Evolutionary conservation across 176 grass and related monocot genomes (phyloP).

Genomic region (Oropetium thomaeum): DNA sequence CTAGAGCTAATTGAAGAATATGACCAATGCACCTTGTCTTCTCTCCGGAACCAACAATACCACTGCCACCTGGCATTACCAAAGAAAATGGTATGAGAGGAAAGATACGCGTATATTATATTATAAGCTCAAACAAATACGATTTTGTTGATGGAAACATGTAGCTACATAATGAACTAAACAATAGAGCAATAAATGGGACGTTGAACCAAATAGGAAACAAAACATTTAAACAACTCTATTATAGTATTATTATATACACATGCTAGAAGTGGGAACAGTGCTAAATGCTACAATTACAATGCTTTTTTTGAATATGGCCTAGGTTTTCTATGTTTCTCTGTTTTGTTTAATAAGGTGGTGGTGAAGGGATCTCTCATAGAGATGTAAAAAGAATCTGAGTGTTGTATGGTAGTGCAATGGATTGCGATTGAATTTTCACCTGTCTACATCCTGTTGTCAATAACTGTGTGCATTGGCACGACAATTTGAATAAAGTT

Average conservation of each 20-base stretch:
- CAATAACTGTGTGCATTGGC: no score
- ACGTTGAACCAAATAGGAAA: not conserved
- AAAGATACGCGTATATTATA: not conserved
- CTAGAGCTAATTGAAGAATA: not conserved
- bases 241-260: not conserved
- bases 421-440: not conserved
- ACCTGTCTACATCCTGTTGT: no score
- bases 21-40: not conserved
- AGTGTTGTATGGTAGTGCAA: not conserved
- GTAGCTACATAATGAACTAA: not conserved
- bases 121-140: not conserved
- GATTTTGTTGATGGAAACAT: not conserved
- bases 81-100: not conserved
- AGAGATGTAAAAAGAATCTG: not conserved
- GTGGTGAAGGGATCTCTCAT: not conserved
- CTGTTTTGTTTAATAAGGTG: not conserved
- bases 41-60: not conserved
- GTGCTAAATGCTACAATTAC: not conserved
- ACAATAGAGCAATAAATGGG: not conserved
- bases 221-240: not conserved
- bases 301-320: not conserved
- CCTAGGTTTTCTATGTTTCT: not conserved
- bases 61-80: not conserved
- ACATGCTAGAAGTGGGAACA: not conserved
- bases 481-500: no score